Evolutionary conservation across 1,284 basidiomycete genomes (phyloP).

Genomic region (Ganoderma boninense): DNA sequence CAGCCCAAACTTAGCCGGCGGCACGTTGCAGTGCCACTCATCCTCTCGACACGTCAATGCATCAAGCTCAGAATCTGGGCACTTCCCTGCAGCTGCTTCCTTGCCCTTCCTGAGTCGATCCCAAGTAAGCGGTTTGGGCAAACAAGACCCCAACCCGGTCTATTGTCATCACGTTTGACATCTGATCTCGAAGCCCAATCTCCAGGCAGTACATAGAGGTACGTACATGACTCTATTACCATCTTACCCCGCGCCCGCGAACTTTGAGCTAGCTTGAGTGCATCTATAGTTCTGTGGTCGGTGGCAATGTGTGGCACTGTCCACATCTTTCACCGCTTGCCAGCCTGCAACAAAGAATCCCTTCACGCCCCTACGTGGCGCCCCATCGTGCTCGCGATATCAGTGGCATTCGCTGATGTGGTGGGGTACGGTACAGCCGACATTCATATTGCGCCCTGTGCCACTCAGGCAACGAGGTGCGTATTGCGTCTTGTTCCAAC

Average conservation of each 20-base stretch:
- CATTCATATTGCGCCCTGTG: background rate
- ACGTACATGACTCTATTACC: constrained; percentile 1
- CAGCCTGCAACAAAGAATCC: background rate
- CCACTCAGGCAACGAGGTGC: constrained; percentile 2
- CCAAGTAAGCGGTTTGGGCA: constrained; percentile 13
- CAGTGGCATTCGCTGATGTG: background rate
- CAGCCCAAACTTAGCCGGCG: background rate
- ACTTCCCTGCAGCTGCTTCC: background rate
- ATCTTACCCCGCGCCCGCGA: background rate
- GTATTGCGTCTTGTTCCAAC: background rate
- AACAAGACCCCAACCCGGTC: constrained; percentile 15
- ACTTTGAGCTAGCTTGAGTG: background rate
- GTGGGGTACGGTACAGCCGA: background rate
- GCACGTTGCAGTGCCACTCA: background rate
- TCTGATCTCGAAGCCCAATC: constrained; percentile 1
- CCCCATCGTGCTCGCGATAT: background rate
- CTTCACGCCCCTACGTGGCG: constrained; percentile 4
- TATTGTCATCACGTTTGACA: background rate
- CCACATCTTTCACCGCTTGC: constrained; percentile 6
- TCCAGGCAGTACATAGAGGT: background rate
- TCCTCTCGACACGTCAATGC: background rate
- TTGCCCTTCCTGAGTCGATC: background rate
- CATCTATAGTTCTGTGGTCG: constrained; percentile 9
- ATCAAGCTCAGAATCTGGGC: background rate
- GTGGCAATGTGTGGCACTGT: constrained; percentile 16